Conservation (phyloP, 768 basidiomycete genomes). For the Rossbeevera mucosa region DNA sequence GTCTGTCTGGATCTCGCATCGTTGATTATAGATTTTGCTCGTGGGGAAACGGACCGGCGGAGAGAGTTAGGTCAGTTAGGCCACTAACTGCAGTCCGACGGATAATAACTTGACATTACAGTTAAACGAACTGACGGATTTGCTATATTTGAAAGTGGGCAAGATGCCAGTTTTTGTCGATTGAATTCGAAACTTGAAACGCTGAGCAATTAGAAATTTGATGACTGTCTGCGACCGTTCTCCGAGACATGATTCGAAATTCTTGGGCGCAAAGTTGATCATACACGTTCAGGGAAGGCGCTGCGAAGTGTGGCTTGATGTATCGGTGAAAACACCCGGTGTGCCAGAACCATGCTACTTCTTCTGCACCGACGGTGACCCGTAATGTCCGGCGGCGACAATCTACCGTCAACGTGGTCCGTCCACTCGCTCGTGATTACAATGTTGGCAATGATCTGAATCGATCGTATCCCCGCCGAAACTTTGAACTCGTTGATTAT, state of each 20-base stretch:
- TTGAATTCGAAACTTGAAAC: background rate
- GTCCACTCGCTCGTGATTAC: background rate
- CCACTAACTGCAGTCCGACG: too few species aligned
- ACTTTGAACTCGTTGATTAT: background rate
- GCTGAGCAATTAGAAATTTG: background rate
- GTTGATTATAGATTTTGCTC: background rate
- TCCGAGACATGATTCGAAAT: background rate
- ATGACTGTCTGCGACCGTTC: background rate
- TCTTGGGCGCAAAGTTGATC: background rate
- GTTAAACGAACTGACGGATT: background rate
- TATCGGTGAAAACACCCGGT: background rate
- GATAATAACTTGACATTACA: background rate
- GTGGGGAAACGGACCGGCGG: background rate
- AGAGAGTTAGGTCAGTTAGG: too few species aligned
- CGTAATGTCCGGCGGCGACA: background rate
- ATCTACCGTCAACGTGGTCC: background rate
- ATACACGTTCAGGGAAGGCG: background rate
- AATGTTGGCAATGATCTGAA: background rate
- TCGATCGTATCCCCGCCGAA: conserved; percentile 7
- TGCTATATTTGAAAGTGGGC: background rate
- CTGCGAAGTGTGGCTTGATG: background rate
- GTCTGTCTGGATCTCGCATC: background rate
- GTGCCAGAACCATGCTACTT: background rate
- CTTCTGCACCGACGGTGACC: background rate
- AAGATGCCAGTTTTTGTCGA: background rate